These are phyloP conservation scores for Oryza officinalis DNA, from an alignment of 176 grass and related monocot species.

Conservation along the genomic window DNA sequence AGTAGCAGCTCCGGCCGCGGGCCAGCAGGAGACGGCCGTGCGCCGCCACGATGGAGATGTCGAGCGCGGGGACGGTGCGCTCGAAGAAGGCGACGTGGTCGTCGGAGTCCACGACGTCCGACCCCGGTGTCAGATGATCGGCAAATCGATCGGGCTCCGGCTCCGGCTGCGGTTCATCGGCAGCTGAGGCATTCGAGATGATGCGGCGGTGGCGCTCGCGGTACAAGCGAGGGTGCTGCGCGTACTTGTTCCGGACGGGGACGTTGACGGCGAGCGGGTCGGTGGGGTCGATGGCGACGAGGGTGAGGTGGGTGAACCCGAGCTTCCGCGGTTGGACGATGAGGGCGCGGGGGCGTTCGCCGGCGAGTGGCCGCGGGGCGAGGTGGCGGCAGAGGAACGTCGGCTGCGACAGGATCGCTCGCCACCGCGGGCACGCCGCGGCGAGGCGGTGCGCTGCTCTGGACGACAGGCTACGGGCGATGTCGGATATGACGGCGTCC, in stretches of 20 bases:
- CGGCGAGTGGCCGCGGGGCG: background rate
- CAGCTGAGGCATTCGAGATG: too few species aligned
- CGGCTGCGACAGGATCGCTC: background rate
- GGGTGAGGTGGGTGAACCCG: background rate
- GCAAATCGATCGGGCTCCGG: too few species aligned
- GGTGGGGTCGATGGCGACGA: background rate
- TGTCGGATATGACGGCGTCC: background rate
- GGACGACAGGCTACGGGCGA: background rate
- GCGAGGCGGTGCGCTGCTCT: background rate
- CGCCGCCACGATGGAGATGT: conserved; percentile 7
- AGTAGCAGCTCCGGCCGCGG: conserved; percentile 17
- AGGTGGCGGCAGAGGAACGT: conserved; percentile 25
- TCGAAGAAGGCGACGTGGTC: conserved; percentile 14
- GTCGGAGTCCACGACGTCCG: background rate
- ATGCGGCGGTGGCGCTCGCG: too few species aligned
- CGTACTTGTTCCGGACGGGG: background rate
- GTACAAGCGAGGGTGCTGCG: too few species aligned
- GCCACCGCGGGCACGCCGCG: conserved; percentile 13
- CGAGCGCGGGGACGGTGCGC: conserved; percentile 11
- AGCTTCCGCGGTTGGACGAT: background rate
- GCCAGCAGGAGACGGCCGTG: conserved; percentile 17
- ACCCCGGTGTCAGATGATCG: too few species aligned
- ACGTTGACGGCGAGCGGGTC: background rate
- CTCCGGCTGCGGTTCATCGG: too few species aligned
- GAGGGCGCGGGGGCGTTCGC: background rate